Evolutionary conservation across 1,139 yeast genomes (phyloP), one percentile per base, ranked within the genome.

Genomic region (Blastobotrys elegans): DNA sequence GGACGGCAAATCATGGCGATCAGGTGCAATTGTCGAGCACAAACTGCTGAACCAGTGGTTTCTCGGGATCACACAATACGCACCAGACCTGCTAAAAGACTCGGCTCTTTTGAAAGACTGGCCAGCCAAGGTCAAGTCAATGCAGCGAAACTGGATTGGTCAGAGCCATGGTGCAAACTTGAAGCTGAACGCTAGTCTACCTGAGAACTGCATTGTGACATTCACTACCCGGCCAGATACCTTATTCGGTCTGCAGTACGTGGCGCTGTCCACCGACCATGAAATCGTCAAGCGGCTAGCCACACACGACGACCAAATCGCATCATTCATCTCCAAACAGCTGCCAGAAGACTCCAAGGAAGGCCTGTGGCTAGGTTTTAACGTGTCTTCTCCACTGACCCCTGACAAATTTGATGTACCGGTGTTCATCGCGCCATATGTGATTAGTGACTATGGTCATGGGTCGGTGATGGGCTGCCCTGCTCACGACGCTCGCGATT

Each of bases 381-480:
- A 84, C 0, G 62, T 60, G 40, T 89, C 77, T 0, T 60, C 74
- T 0, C 98, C 97, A 0, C 64, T 90, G 1, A 62, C 63, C 1
- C 62, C 67, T 1, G 53, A 53, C 1, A 50, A 52, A 0, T 56
- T 52, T 26, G 69, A 74, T 44, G 55, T 90, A 5, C 97, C 97
- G 0, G 80, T 92, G 0, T 92, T 78, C 69, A 90, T 76, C 2
- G 96, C 97, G 0, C 96, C 97, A 0, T 92, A 89, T 65, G 97
- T 92, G 0, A 65, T 90, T 33, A 80, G 85, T 4, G 71, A 76
- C 4, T 90, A 90, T 61, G 97, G 97, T 0, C 78, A 78, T 53
- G 96, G 96, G 40, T 95, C 96, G 1, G 97, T 92, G 0, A 90
- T 92, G 97, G 98, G 98, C 1, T 87, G 95, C 59, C 98, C 98